Evolutionary conservation across 345 rosid species (phyloP).

Genomic region (Physaria fendleri): DNA sequence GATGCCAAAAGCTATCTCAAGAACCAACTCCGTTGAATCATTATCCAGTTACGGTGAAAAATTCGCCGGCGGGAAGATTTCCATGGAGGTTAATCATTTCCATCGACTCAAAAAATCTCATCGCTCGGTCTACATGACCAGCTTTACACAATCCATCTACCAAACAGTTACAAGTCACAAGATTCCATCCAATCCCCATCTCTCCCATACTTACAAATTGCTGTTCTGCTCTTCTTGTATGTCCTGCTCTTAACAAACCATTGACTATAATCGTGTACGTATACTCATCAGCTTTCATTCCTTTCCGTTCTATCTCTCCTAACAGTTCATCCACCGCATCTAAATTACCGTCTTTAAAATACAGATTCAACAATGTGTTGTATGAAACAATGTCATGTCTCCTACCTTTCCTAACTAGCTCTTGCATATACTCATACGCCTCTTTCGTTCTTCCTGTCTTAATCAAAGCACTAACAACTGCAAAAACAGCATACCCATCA

Average conservation of each 20-base stretch:
- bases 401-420: slow-evolving; percentile 40
- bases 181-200: slow-evolving; percentile 40
- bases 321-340: slow-evolving; percentile 49
- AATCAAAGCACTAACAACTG: slow-evolving; percentile 56
- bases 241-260: slow-evolving; percentile 59
- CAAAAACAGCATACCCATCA: slow-evolving; percentile 73
- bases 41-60: no score
- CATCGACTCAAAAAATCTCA: no score
- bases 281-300: slow-evolving; percentile 60
- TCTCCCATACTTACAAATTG: slow-evolving; percentile 51
- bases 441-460: slow-evolving; percentile 49
- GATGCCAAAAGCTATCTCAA: no score
- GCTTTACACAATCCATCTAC: no score
- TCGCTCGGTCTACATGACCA: no score
- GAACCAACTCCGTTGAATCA: no score
- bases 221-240: slow-evolving; percentile 41
- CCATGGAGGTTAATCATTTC: no score
- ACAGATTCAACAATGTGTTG: slow-evolving; percentile 61
- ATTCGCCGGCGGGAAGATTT: no score
- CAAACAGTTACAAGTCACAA: slow-evolving; percentile 56
- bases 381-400: slow-evolving; percentile 64
- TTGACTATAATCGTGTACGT: slow-evolving; percentile 75
- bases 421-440: slow-evolving; percentile 41
- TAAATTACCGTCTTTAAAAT: slow-evolving; percentile 50
- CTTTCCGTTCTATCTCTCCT: slow-evolving; percentile 50